Conservation (phyloP, 805 yeast species). For the Debaryomyces maramus region DNA sequence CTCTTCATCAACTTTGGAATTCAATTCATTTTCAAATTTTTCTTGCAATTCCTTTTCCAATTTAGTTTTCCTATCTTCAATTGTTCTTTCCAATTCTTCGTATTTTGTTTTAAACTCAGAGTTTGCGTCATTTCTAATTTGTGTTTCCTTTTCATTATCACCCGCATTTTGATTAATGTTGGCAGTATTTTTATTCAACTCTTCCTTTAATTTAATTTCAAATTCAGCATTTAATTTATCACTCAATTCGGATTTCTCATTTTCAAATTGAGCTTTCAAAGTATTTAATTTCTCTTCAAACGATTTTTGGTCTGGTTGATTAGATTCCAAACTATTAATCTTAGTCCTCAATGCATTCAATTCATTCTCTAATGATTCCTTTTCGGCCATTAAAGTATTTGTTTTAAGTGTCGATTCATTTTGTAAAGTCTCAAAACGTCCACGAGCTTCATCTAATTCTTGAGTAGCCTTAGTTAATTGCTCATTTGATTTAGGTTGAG, state of each 20-base stretch:
- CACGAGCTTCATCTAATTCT: constrained; percentile 8
- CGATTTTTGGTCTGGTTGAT: constrained; percentile 16
- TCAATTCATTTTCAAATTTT: constrained; percentile 20
- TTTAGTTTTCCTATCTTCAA: constrained; percentile 25
- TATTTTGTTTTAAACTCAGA: constrained; percentile 21
- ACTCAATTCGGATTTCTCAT: constrained; percentile 10
- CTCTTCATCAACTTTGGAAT: constrained; percentile 17
- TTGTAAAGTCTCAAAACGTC: constrained; percentile 12
- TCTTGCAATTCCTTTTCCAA: constrained; percentile 39
- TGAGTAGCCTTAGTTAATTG: constrained; percentile 4
- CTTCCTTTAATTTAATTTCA: constrained; percentile 24
- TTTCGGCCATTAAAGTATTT: constrained; percentile 14
- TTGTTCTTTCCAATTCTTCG: constrained; percentile 16
- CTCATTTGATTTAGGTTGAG: constrained; percentile 7
- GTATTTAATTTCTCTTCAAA: constrained; percentile 29
- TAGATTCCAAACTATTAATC: constrained; percentile 8
- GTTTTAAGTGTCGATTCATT: constrained; percentile 11
- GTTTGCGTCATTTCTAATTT: constrained; percentile 26
- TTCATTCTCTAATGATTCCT: constrained; percentile 10
- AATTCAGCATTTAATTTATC: constrained; percentile 18
- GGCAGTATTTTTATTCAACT: constrained; percentile 32
- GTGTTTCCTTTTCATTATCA: constrained; percentile 17
- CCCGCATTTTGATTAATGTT: constrained; percentile 7
- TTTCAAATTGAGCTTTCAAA: constrained; percentile 19
- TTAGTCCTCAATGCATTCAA: constrained; percentile 11